Evolutionary conservation across 2,329 filamentous ascomycete genomes (phyloP).

Genomic region (Neonectria neomacrospora): DNA sequence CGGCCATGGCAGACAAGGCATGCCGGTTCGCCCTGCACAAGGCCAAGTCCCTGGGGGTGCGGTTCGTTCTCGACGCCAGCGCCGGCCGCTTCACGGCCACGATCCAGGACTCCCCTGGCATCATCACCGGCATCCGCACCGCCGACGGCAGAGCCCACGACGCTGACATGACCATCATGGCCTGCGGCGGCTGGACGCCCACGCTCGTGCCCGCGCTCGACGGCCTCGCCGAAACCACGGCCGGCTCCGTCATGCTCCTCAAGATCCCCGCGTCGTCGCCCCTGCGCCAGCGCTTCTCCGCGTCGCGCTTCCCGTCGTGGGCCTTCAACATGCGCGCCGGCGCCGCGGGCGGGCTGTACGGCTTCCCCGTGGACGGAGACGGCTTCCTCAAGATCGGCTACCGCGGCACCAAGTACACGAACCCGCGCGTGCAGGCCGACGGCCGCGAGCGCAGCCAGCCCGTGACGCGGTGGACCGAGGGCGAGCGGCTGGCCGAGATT

Average conservation of each 20-base stretch:
- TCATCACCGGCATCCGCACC: constrained; percentile 1
- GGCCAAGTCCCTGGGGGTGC: constrained; percentile 2
- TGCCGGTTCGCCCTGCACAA: constrained; percentile 17
- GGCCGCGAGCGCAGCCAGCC: constrained; percentile 52
- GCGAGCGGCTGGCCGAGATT: constrained; percentile 34
- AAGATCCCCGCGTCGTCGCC: constrained; percentile 26
- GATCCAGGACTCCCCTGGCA: not conserved
- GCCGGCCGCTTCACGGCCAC: too few relatives aligned
- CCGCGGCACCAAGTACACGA: constrained; percentile 61
- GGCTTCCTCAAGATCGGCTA: constrained; percentile 61
- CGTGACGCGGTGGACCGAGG: constrained; percentile 50
- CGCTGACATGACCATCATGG: constrained; percentile 2
- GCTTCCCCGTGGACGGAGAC: constrained; percentile 56
- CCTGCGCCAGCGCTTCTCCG: constrained; percentile 25
- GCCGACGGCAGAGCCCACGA: not conserved
- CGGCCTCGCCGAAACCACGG: constrained; percentile 38
- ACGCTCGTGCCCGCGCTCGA: constrained; percentile 33
- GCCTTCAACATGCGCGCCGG: constrained; percentile 29
- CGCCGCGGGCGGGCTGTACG: constrained; percentile 54
- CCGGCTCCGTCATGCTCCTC: constrained; percentile 35
- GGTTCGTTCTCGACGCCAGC: not conserved
- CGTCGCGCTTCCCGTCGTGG: constrained; percentile 33
- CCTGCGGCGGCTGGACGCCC: constrained; percentile 33
- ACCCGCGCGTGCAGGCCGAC: constrained; percentile 50
- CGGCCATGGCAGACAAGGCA: constrained; percentile 5